phyloP scores from a whole-genome alignment of 2,329 filamentous ascomycete genomes.

The Fonsecaea multimorphosa region DNA sequence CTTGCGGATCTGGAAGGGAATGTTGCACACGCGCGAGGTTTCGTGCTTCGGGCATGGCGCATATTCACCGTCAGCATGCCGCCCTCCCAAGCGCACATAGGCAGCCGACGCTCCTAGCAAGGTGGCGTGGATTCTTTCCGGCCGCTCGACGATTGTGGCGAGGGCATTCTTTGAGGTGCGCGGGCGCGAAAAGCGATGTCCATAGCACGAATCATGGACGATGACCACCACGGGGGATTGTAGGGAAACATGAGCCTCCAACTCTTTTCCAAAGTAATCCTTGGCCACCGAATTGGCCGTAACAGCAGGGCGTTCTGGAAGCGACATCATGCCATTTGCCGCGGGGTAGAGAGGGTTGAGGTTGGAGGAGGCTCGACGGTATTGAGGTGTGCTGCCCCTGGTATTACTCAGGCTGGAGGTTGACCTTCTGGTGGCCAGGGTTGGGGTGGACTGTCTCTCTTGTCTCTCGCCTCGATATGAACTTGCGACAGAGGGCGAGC shows the following conservation, averaged over 20 bases:
- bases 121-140: constrained; percentile 85
- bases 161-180: constrained; percentile 74
- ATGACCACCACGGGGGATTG: constrained; percentile 75
- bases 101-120: constrained; percentile 82
- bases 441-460: constrained; percentile 31
- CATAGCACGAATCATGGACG: constrained; percentile 92
- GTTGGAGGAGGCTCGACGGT: constrained; percentile 43
- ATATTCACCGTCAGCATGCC: constrained; percentile 73
- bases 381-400: constrained; percentile 38
- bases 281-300: constrained; percentile 67
- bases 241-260: constrained; percentile 64
- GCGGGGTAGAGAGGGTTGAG: constrained; percentile 53
- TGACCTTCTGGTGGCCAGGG: constrained; percentile 30
- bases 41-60: constrained; percentile 64
- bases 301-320: constrained; percentile 45
- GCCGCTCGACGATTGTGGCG: constrained; percentile 86
- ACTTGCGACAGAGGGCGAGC: constrained; percentile 38
- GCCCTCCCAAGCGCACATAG: constrained; percentile 81
- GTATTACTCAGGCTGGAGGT: constrained; percentile 35
- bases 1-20: constrained; percentile 83
- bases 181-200: constrained; percentile 86
- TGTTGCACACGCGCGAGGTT: constrained; percentile 23
- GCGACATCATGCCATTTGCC: constrained; percentile 47
- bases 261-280: constrained; percentile 72
- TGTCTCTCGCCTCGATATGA: constrained; percentile 34